These are phyloP conservation scores for Fusarium longipes DNA, from an alignment of 2,329 filamentous ascomycete species.

Conservation along the genomic window DNA sequence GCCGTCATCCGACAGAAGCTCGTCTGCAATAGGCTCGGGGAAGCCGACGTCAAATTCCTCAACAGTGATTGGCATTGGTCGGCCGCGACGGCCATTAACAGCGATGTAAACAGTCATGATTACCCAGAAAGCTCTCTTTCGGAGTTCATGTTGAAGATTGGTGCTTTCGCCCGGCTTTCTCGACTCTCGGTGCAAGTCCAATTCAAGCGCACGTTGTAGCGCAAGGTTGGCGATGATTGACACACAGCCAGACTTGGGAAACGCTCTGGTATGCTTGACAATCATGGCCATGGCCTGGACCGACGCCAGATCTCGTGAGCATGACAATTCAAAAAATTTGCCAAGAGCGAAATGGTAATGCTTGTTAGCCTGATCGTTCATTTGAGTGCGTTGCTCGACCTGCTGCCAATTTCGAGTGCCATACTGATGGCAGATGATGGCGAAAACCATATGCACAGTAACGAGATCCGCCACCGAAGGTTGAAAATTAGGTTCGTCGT, in stretches of 20 bases:
- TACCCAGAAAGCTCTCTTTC: slow-evolving; percentile 83
- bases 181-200: slow-evolving; percentile 79
- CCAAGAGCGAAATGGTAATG: slow-evolving; percentile 82
- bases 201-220: slow-evolving; percentile 76
- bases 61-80: slow-evolving; percentile 78
- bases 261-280: slow-evolving; percentile 76
- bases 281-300: slow-evolving; percentile 81
- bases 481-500: slow-evolving; percentile 74
- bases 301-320: slow-evolving; percentile 71
- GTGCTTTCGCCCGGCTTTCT: slow-evolving; percentile 61
- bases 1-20: slow-evolving; percentile 72
- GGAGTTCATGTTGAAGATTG: slow-evolving; percentile 76
- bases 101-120: slow-evolving; percentile 73
- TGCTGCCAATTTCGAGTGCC: slow-evolving; percentile 74
- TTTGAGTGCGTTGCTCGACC: slow-evolving; percentile 62
- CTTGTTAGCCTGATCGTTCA: slow-evolving; percentile 75
- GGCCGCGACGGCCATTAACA: slow-evolving; percentile 79
- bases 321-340: slow-evolving; percentile 73
- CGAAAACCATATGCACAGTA: slow-evolving; percentile 82
- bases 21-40: slow-evolving; percentile 77
- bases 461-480: slow-evolving; percentile 74
- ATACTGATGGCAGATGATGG: slow-evolving; percentile 81
- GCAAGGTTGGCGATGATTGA: slow-evolving; percentile 74
- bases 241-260: slow-evolving; percentile 82
- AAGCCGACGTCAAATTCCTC: slow-evolving; percentile 85